Percentiles rank a stretch among this genome's conserved stretches.
Evolutionary conservation across 2,329 filamentous ascomycete species (phyloP).

Genomic region (Periconia digitata): DNA sequence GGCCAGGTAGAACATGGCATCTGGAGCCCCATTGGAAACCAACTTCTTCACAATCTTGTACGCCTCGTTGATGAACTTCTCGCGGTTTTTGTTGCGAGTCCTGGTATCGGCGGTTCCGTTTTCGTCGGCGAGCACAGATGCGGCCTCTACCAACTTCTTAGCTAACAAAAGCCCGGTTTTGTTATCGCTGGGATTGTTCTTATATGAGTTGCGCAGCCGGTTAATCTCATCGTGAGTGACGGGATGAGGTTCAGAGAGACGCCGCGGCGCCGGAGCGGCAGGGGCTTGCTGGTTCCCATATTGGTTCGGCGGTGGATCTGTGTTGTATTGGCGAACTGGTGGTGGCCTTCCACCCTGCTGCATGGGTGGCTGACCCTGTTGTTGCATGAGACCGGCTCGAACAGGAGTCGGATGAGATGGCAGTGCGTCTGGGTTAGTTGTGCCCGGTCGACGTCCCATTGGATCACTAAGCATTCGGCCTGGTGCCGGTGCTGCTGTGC

Average conservation of each 20-base stretch:
- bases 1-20: constrained; percentile 92
- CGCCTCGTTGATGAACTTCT: constrained; percentile 82
- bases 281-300: constrained; percentile 23
- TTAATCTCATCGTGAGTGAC: constrained; percentile 82
- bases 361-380: constrained; percentile 27
- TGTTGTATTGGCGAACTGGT: constrained; percentile 57
- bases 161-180: constrained; percentile 72
- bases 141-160: constrained; percentile 83
- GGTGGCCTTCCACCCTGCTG: constrained; percentile 46
- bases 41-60: constrained; percentile 93
- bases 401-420: constrained; percentile 59
- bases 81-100: constrained; percentile 65
- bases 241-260: constrained; percentile 46
- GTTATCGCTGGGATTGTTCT: constrained; percentile 71
- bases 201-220: constrained; percentile 67
- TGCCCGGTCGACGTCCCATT: constrained; percentile 40
- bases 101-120: constrained; percentile 70
- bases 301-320: constrained; percentile 42
- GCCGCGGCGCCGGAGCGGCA: constrained; percentile 17
- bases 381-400: constrained; percentile 52
- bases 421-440: constrained; percentile 58
- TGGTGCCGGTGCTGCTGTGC: constrained; percentile 34
- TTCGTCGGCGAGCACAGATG: constrained; percentile 75
- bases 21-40: constrained; percentile 68
- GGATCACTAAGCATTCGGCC: constrained; percentile 30